Evolutionary conservation across 2,329 filamentous ascomycete species (phyloP).

Genomic region (Onygenales sp.): DNA sequence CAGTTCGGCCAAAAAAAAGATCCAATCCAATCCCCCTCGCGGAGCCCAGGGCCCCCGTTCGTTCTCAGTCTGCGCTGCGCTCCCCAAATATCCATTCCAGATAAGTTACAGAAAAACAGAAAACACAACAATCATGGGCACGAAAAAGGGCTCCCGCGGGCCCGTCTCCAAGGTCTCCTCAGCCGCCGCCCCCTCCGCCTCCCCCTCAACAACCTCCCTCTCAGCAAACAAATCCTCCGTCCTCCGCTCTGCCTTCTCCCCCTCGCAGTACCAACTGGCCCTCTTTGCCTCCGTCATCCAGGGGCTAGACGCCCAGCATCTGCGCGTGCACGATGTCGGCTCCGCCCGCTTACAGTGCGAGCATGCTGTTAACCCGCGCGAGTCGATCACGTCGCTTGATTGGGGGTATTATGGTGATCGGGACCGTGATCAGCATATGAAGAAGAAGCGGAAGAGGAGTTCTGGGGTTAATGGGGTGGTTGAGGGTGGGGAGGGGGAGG

Average conservation of each 20-base stretch:
- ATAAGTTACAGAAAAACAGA: slow-evolving; percentile 10
- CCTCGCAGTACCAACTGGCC: slow-evolving; percentile 41
- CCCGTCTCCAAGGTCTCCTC: slow-evolving; percentile 37
- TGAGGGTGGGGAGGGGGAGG: slow-evolving; percentile 21
- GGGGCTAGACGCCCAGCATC: slow-evolving; percentile 42
- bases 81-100: neutral
- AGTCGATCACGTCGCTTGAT: slow-evolving; percentile 40
- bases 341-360: slow-evolving; percentile 43
- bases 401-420: slow-evolving; percentile 39
- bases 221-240: slow-evolving; percentile 38
- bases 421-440: slow-evolving; percentile 24
- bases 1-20: no score
- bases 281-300: slow-evolving; percentile 47
- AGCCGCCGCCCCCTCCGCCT: slow-evolving; percentile 28
- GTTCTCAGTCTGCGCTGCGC: neutral
- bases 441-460: slow-evolving; percentile 44
- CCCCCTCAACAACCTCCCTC: slow-evolving; percentile 21
- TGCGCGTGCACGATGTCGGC: slow-evolving; percentile 43
- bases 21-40: neutral
- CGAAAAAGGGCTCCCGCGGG: slow-evolving; percentile 35
- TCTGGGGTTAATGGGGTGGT: slow-evolving; percentile 28
- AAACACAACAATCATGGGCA: slow-evolving; percentile 25
- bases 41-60: neutral
- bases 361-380: slow-evolving; percentile 37
- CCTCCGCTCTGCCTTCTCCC: slow-evolving; percentile 41